A percentile compares a stretch with the other conserved stretches of the same genome.
phyloP scores from a whole-genome alignment of 2,329 filamentous ascomycete genomes.

The Fusarium graminum region DNA sequence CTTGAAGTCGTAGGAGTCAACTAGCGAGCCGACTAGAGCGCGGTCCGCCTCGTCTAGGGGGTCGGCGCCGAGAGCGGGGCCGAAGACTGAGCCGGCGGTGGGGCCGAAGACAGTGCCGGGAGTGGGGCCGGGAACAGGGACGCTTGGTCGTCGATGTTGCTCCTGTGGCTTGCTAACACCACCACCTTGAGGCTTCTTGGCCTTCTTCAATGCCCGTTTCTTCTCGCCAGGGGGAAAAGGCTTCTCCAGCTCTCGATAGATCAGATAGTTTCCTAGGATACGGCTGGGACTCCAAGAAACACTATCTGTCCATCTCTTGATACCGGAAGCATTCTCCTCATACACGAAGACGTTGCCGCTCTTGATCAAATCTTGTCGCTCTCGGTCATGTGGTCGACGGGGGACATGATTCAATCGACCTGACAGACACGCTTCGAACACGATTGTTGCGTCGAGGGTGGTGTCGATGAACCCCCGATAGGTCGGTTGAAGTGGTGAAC shows the following conservation, averaged over 20 bases:
- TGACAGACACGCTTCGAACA: constrained; percentile 83
- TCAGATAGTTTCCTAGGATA: constrained; percentile 85
- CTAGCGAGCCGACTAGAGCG: constrained; percentile 79
- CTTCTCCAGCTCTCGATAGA: constrained; percentile 85
- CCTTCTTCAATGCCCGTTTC: constrained; percentile 83
- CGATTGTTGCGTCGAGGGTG: constrained; percentile 80
- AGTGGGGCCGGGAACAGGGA: constrained; percentile 14
- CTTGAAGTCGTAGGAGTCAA: constrained; percentile 93
- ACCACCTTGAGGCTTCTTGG: constrained; percentile 57
- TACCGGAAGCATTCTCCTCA: constrained; percentile 89
- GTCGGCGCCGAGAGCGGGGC: constrained; percentile 31
- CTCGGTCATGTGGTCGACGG: constrained; percentile 86
- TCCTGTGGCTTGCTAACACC: constrained; percentile 53
- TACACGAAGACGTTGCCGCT: constrained; percentile 93
- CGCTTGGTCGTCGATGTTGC: constrained; percentile 40
- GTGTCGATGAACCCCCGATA: constrained; percentile 76
- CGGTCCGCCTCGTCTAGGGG: constrained; percentile 52
- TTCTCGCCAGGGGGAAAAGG: constrained; percentile 86
- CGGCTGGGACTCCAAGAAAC: constrained; percentile 91
- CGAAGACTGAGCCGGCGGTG: no score
- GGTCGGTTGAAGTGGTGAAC: constrained; percentile 67
- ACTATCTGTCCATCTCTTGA: constrained; percentile 95
- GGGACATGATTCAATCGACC: constrained; percentile 81
- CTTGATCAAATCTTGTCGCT: constrained; percentile 80
- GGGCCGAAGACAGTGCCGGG: no score